A percentile compares a stretch with the other conserved stretches of the same genome.
Conservation (phyloP, 768 basidiomycete genomes). For the Lentinula sp. region DNA sequence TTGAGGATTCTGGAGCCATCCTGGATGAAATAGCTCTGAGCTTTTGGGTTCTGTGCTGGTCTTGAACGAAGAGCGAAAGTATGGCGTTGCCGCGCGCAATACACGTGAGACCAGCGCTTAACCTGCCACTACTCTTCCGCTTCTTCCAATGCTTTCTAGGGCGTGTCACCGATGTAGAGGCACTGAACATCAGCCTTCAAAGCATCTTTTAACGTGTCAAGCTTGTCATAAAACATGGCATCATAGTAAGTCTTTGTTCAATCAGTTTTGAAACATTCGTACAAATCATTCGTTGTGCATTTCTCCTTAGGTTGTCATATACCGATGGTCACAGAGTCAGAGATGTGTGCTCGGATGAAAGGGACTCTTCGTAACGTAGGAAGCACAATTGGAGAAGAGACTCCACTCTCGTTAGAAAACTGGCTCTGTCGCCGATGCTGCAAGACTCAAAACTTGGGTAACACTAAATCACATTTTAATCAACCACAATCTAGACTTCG, state of each 20-base stretch:
- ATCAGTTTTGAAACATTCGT: neutral
- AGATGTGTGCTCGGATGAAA: neutral
- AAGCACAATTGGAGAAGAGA: neutral
- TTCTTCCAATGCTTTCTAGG: neutral
- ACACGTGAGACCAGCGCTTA: too few species aligned
- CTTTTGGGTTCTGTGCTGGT: too few species aligned
- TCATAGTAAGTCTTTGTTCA: constrained; percentile 15
- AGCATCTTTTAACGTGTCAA: constrained; percentile 27
- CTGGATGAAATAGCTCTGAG: neutral
- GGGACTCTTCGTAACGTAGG: neutral
- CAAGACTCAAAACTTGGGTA: neutral
- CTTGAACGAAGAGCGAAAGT: too few species aligned
- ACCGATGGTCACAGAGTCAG: neutral
- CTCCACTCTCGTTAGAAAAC: neutral
- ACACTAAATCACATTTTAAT: neutral
- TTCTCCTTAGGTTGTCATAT: neutral
- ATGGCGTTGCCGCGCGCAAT: too few species aligned
- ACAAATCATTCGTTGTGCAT: neutral
- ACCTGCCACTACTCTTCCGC: too few species aligned
- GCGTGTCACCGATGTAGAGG: constrained; percentile 19
- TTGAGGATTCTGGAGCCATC: neutral
- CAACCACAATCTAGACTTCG: neutral
- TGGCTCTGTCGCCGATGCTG: neutral
- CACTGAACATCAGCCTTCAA: constrained; percentile 16
- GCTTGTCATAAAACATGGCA: constrained; percentile 28